Base-by-base conservation (phyloP, 257 asterid genomes). In the Paulownia fortunei region DNA sequence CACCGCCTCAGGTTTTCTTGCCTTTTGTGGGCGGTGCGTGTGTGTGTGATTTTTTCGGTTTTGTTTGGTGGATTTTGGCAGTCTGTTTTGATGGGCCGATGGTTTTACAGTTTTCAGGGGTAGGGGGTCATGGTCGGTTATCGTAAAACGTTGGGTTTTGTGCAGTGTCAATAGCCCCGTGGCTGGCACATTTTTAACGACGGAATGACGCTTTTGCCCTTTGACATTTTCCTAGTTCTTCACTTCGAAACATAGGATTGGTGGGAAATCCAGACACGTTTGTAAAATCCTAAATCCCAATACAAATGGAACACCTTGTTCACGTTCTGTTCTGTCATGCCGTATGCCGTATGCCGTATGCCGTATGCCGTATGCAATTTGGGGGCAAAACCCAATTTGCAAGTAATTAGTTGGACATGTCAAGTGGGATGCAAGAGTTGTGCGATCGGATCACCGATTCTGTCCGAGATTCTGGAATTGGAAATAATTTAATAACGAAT, bases 1-100 rank as follows among this genome's bases (percentile, higher is more conserved):
- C 83, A 73, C 82, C 83, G 88, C 86, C 86, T 76, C 77, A 30
- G 76, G 88, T 80, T 79, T 82, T 76, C 3, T 13, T 27, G 69
- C 8, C 41, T 46, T 62, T 51, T 5, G 62, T 34, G 78, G 78
- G 78, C 77, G 56, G 77, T 69, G 67, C 6, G 76, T 36, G 65
- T 8, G 32, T 24, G 9, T 12, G 75, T 66, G 69, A 56, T 18
- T 59, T 1, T 9, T 55, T 11, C 56, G 21, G 1, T 1, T n/a
- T 10, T n/a, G 6, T 26, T 0, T 16, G 5, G 46, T 59, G 61
- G 59, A 11, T 24, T 62, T 47, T 60, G 59, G 76, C 76, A 32
- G 76, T 44, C 76, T 52, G 86, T 81, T 79, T 79, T 18, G 69
- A 47, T 27, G 68, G 36, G 85, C 81, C 69, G 54, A 27, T 64